Conservation (phyloP, 805 yeast species). For the Starmerella tilneyi region DNA sequence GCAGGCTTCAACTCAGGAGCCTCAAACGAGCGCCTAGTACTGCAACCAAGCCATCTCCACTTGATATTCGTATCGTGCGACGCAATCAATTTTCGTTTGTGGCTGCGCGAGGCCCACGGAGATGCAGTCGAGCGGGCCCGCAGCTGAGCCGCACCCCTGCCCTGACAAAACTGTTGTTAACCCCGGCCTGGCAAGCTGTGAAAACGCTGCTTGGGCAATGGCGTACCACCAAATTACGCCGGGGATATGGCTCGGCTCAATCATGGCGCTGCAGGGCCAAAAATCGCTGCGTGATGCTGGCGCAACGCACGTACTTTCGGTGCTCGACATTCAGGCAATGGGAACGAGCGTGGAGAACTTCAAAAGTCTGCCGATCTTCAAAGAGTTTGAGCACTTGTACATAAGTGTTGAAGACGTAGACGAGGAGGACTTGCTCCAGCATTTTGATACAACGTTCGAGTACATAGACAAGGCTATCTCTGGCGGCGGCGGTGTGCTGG, state of each 20-base stretch:
- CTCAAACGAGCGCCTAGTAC: no score
- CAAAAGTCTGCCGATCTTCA: slow-evolving; percentile 12
- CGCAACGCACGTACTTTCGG: slow-evolving; percentile 64
- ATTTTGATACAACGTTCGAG: slow-evolving; percentile 48
- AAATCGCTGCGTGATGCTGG: slow-evolving; percentile 43
- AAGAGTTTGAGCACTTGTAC: slow-evolving; percentile 16
- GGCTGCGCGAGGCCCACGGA: no score
- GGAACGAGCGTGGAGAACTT: slow-evolving; percentile 12
- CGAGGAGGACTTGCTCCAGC: slow-evolving; percentile 52
- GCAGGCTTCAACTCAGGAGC: no score
- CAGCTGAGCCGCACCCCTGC: not conserved
- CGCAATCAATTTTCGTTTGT: no score
- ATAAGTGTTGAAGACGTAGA: slow-evolving; percentile 65
- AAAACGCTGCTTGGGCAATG: no score
- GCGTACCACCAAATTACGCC: slow-evolving; percentile 59
- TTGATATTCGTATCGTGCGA: no score
- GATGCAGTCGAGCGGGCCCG: no score
- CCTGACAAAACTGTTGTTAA: no score
- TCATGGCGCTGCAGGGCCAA: slow-evolving; percentile 50
- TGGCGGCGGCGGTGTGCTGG: slow-evolving; percentile 30
- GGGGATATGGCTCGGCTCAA: slow-evolving; percentile 63
- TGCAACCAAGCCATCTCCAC: no score
- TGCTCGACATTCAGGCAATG: slow-evolving; percentile 35
- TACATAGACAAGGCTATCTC: slow-evolving; percentile 52
- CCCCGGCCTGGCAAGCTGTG: no score